phyloP scores from a whole-genome alignment of 2,329 filamentous ascomycete genomes.

The Microthyrium microscopicum region DNA sequence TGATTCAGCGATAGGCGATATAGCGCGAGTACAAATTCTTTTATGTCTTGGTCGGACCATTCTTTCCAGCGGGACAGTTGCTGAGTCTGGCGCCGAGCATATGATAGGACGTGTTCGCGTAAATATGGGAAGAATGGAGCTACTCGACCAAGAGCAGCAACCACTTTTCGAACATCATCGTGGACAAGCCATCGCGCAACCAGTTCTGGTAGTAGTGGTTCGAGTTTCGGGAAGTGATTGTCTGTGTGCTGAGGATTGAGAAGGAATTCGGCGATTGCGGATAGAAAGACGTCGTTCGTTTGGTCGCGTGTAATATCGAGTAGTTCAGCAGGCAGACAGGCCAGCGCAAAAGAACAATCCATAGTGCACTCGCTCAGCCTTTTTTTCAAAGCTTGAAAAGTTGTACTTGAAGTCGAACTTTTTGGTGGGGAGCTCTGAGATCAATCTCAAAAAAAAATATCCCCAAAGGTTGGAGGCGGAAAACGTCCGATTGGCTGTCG shows the following conservation, averaged over 20 bases:
- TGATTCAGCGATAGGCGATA: no score
- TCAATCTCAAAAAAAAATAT: no score
- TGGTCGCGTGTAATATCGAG: slow-evolving; percentile 47
- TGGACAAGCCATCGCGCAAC: slow-evolving; percentile 59
- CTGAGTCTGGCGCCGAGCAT: slow-evolving; percentile 9
- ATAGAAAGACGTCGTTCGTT: slow-evolving; percentile 49
- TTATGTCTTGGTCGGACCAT: no score
- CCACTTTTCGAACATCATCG: slow-evolving; percentile 23
- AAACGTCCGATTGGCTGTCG: no score
- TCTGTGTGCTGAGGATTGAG: slow-evolving; percentile 56
- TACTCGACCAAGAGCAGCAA: slow-evolving; percentile 62
- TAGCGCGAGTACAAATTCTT: no score
- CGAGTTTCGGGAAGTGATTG: slow-evolving; percentile 56
- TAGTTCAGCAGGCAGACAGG: slow-evolving; percentile 56
- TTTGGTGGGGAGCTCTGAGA: no score
- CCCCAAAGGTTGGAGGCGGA: no score
- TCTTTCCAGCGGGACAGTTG: no score
- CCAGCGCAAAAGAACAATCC: no score
- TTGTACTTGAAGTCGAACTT: no score
- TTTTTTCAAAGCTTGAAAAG: neutral
- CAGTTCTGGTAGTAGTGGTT: slow-evolving; percentile 62
- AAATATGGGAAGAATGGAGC: slow-evolving; percentile 71
- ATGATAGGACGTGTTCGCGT: slow-evolving; percentile 44
- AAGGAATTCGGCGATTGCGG: slow-evolving; percentile 52
- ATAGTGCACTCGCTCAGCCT: slow-evolving; percentile 5